Evolutionary conservation across 345 rosid species (phyloP).

Genomic region (thale cress (Arabidopsis thaliana)): TAIR10.1 NC_003076.8:19061001-19061500

Average conservation of each 20-base stretch:
- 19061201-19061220: constrained; percentile 45
- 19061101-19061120: neutral
- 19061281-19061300: constrained; percentile 44
- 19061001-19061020: neutral
- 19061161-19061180: constrained; percentile 51
- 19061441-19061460: neutral
- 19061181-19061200: constrained; percentile 40
- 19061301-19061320: constrained; percentile 38
- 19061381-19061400: constrained; percentile 6
- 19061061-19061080: neutral
- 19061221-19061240: constrained; percentile 8
- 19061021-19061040: neutral
- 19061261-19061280: constrained; percentile 42
- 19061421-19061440: constrained; percentile 5
- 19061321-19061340: constrained; percentile 23
- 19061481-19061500: neutral
- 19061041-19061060: neutral
- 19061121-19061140: too few relatives aligned
- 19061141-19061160: constrained; percentile 36
- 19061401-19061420: constrained; percentile 16
- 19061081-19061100: neutral
- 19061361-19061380: constrained; percentile 42
- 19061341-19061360: constrained; percentile 33
- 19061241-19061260: constrained; percentile 53
- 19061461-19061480: neutral